Conservation (phyloP, 805 yeast species). For the Spathaspora hagerdaliae region DNA sequence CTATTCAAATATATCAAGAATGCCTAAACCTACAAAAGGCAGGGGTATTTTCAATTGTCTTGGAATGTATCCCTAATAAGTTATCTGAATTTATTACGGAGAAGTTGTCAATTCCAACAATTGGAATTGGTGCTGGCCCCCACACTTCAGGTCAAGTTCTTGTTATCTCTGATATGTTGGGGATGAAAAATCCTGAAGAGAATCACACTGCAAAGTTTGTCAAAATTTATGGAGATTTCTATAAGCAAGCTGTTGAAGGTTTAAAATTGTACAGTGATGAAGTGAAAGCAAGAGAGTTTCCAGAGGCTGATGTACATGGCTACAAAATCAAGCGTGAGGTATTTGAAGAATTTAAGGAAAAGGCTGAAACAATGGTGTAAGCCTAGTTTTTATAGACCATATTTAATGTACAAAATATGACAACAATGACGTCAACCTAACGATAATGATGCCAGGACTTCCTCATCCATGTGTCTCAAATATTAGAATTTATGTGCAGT, state of each 20-base stretch:
- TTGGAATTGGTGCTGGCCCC: constrained; percentile 95
- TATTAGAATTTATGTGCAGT: too few relatives aligned
- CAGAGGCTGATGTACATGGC: constrained; percentile 56
- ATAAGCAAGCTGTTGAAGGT: constrained; percentile 46
- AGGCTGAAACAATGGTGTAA: constrained; percentile 1
- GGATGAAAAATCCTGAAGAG: constrained; percentile 56
- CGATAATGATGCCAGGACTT: too few relatives aligned
- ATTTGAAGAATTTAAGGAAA: constrained; percentile 23
- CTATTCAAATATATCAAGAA: constrained; percentile 56
- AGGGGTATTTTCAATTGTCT: constrained; percentile 70
- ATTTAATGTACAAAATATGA: too few relatives aligned
- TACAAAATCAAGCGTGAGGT: constrained; percentile 68
- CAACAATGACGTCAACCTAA: too few relatives aligned
- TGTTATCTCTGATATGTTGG: constrained; percentile 81
- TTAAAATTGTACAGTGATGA: constrained; percentile 55
- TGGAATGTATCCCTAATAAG: constrained; percentile 83
- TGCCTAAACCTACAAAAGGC: constrained; percentile 67
- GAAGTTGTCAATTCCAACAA: constrained; percentile 66
- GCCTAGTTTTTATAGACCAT: background rate
- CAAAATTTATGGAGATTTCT: constrained; percentile 57
- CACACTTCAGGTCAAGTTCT: constrained; percentile 83
- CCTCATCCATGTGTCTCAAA: too few relatives aligned
- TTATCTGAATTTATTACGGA: constrained; percentile 64
- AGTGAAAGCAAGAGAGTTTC: constrained; percentile 54
- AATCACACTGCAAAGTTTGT: constrained; percentile 65